Conservation (phyloP, 2,329 filamentous ascomycete species). For the Diaporthe longicolla region DNA sequence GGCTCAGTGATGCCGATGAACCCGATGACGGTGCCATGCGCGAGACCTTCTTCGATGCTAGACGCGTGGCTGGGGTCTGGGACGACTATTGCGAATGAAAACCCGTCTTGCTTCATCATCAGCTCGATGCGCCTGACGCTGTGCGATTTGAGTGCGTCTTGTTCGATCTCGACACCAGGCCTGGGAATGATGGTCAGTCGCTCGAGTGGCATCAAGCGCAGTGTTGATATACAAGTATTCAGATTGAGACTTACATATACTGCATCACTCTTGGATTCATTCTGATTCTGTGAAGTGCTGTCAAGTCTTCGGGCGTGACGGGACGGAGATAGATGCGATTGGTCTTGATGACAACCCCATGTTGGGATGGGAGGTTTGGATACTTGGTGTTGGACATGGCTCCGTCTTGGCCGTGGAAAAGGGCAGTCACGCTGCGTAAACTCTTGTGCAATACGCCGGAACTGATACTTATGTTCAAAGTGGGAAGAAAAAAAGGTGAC, state of each 20-base stretch:
- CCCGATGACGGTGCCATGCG: background rate
- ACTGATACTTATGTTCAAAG: background rate
- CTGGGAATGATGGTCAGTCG: background rate
- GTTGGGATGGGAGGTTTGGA: constrained; percentile 17
- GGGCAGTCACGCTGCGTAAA: no score
- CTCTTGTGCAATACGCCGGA: no score
- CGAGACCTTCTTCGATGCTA: background rate
- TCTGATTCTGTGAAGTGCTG: constrained; percentile 24
- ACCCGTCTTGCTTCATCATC: constrained; percentile 30
- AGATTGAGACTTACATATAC: constrained; percentile 21
- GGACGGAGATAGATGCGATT: constrained; percentile 16
- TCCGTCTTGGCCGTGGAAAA: background rate
- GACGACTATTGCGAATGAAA: constrained; percentile 30
- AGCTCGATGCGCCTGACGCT: constrained; percentile 32
- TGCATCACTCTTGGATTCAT: constrained; percentile 30
- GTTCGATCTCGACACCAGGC: constrained; percentile 20
- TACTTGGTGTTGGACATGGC: constrained; percentile 1
- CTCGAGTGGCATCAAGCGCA: no score
- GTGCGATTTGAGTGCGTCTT: constrained; percentile 28
- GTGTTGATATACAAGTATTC: no score
- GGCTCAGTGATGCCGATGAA: constrained; percentile 32
- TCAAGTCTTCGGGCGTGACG: constrained; percentile 19
- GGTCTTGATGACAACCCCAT: constrained; percentile 4
- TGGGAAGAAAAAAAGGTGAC: background rate
- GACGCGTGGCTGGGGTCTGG: background rate